Base-by-base conservation (phyloP, 2,329 filamentous ascomycete species). In the Beauveria bassiana region DNA sequence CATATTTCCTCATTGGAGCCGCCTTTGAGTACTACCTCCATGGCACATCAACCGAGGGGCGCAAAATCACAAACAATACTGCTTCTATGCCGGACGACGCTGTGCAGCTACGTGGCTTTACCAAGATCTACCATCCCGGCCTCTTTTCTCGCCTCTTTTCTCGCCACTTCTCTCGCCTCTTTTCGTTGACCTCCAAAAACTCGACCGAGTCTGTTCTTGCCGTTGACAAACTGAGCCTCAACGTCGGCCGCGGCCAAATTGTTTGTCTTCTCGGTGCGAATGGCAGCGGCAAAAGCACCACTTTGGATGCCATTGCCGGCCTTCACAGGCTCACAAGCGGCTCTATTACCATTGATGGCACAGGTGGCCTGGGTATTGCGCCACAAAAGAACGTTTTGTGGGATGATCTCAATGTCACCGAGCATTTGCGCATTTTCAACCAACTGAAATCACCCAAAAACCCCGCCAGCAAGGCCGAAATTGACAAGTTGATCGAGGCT, bases 381-480 rank as follows among this genome's bases (percentile, higher is more conserved):
- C 93, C 93, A 0, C 93, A 97, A 71, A 93, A 93, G 78, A 97
- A 97, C 68, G 93, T 97, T 6, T 81, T 97, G 38, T 97, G 93
- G 92, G 89, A 93, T 67, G 87, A 92, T 62, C 76, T 97, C 61
- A 96, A 90, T 0, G 91, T 96, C 0, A 84, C 86, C 68, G 91
- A 96, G 72, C 93, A 96, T 68, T 85, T 96, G 18, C 76, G 77
- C 10, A 90, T 96, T 55, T 96, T 96, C 77, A 93, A 95, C 71
- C 80, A 81, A 51, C 79, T 97, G 54, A 97, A 97, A 70, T 83
- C 88, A 0, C 81, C 83, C 0, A 74, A 76, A 1, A 77, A 78
- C 1, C 74, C 71, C 5, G 86, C 88, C 22, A 78, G 78, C 3
- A 82, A 82, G 52, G 76, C 82, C 0, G 79, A 87, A 54, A 85